Base-by-base conservation (phyloP, 208 protist genomes). In the Acanthamoeba divionensis region DNA sequence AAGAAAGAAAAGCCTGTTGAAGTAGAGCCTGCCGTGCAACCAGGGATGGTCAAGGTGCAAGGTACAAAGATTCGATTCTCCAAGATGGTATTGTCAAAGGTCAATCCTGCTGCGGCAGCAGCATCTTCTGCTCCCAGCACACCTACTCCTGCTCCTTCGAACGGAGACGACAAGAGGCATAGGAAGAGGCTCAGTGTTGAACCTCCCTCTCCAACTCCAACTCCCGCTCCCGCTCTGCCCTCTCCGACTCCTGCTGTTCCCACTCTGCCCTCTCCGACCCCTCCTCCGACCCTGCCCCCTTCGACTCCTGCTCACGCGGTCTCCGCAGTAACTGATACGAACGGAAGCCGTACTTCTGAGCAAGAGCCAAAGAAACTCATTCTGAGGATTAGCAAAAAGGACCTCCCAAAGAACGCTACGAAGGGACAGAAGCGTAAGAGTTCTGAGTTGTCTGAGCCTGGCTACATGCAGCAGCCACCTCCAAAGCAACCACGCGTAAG, bases 351-450 rank as follows among this genome's bases (percentile, higher is more conserved):
- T n/a, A n/a, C n/a, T n/a, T n/a, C n/a, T n/a, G n/a, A n/a, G n/a
- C n/a, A n/a, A n/a, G 45, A 31, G 8, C 38, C 44, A 41, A 87
- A 87, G 77, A 87, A 87, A 44, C 55, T 87, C 36, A 87, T 87
- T 41, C 55, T 87, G 55, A 50, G 77, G 3, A 87, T 87, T 57
- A 87, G 77, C 77, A 87, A 66, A 26, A 87, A 87, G 77, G 77
- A 87, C n/a, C 55, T 87, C 3, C 77, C 77, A 21, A 21, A 31
- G 1, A 44, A 38, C 24, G 38, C 48, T 7, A 31, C 52, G 21
- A 66, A 31, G 36, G 33, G 54, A 5, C 15, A 18, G 24, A 87
- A 62, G 31, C 77, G 77, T 9, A 31, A 31, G 31, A 29, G 15
- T 41, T 66, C 54, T 38, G 77, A 87, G 55, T 36, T 87, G 54